phyloP scores from a whole-genome alignment of 2,329 filamentous ascomycete species.

The Fonsecaea pedrosoi region DNA sequence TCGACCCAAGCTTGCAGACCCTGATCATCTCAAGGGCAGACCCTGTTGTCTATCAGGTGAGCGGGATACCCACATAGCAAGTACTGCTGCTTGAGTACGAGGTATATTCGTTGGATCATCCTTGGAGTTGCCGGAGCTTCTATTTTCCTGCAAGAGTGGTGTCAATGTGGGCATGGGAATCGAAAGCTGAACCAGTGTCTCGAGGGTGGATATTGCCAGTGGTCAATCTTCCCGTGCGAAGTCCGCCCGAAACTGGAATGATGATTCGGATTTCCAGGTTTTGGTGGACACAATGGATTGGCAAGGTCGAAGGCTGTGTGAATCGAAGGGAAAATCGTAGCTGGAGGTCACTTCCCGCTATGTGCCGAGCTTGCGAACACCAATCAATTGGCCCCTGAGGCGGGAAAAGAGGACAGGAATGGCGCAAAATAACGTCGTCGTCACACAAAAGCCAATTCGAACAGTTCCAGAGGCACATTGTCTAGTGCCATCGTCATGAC shows the following conservation, averaged over 20 bases:
- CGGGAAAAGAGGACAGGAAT: neutral
- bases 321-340: neutral
- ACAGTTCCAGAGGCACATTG: neutral
- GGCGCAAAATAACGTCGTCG: neutral
- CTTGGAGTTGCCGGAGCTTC: slow-evolving; percentile 6
- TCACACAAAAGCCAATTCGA: neutral
- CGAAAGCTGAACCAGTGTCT: neutral
- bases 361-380: neutral
- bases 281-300: neutral
- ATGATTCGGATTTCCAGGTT: neutral
- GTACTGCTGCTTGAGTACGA: neutral
- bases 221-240: neutral
- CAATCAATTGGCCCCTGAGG: neutral
- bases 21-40: slow-evolving; percentile 2
- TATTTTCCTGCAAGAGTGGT: neutral
- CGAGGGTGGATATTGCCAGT: slow-evolving; percentile 3
- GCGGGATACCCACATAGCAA: neutral
- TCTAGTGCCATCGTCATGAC: neutral
- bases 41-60: neutral
- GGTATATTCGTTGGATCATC: neutral
- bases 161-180: neutral
- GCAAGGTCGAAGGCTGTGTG: neutral
- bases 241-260: neutral
- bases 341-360: neutral
- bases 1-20: neutral